Base-by-base conservation (phyloP, 2,329 filamentous ascomycete genomes). In the Dactylellina parvicollis region DNA sequence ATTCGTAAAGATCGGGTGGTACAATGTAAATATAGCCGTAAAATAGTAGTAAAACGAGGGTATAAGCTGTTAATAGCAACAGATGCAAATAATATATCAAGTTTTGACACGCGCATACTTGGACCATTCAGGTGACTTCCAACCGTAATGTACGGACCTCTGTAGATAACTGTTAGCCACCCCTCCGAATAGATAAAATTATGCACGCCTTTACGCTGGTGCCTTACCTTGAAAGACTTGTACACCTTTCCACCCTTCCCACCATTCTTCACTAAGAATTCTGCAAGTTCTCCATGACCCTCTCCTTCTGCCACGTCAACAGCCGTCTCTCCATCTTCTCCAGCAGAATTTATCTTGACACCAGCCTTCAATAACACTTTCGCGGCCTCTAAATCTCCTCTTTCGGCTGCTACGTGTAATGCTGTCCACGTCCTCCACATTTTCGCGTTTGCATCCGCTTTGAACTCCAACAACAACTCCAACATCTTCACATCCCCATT, bases 341-440 rank as follows among this genome's bases (percentile, higher is more conserved):
- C 67, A 12, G 67, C 54, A 22, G 59, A 42, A 49, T 72, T 72
- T 20, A 72, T 44, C 16, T 65, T 72, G 7, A 42, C 60, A 2
- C 67, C 67, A 10, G 36, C 54, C 1, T 12, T 34, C 26, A 72
- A 14, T 20, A 72, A 47, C 4, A 72, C 7, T 18, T 72, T 72
- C 3, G 52, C 46, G 9, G 36, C 38, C 1, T 72, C 54, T 14
- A 72, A 42, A 18, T 65, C 30, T 32, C 67, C 67, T 16, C 24
- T 30, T 24, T 65, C 67, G 16, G 67, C 67, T 3, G 67, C 67
- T 14, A 65, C 67, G 32, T 72, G 67, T 26, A 72, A 54, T 5
- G 67, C 34, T 20, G 67, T 72, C 50, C 59, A 72, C n/a, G 67
- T 65, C 36, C 67, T 72, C 67, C 57, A 62, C 67, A 65, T 72